Conservation (phyloP, 345 rosid species). For the Eucalyptus regnans region DNA sequence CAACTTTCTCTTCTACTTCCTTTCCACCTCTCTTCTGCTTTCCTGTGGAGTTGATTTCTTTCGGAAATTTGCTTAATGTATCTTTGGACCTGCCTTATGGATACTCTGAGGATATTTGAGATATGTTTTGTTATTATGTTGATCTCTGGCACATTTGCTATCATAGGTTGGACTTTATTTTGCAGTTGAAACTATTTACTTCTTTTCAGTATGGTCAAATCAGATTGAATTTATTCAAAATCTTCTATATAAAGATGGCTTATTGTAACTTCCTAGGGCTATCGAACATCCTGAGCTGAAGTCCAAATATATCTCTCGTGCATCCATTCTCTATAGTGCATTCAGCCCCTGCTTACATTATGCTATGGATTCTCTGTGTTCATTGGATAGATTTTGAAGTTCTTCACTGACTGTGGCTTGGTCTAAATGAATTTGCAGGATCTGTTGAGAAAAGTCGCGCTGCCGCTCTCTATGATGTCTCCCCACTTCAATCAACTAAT, state of each 20-base stretch:
- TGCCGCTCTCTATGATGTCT: conserved; percentile 24
- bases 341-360: background rate
- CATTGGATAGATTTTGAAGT: background rate
- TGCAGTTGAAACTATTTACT: background rate
- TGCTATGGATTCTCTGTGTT: background rate
- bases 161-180: background rate
- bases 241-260: background rate
- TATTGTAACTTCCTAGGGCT: background rate
- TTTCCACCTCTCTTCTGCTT: background rate
- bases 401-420: background rate
- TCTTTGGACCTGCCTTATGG: background rate
- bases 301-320: background rate
- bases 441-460: conserved; percentile 10
- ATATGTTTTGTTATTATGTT: background rate
- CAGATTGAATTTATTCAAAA: background rate
- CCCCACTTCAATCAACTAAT: conserved; percentile 34
- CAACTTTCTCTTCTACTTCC: background rate
- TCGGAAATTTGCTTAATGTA: background rate
- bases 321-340: background rate
- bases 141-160: background rate
- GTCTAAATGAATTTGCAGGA: conserved; percentile 20
- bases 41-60: background rate
- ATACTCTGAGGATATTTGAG: background rate
- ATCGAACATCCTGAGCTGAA: background rate
- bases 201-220: background rate